phyloP scores from a whole-genome alignment of 805 yeast species.

The Naumovozyma dairenensis region DNA sequence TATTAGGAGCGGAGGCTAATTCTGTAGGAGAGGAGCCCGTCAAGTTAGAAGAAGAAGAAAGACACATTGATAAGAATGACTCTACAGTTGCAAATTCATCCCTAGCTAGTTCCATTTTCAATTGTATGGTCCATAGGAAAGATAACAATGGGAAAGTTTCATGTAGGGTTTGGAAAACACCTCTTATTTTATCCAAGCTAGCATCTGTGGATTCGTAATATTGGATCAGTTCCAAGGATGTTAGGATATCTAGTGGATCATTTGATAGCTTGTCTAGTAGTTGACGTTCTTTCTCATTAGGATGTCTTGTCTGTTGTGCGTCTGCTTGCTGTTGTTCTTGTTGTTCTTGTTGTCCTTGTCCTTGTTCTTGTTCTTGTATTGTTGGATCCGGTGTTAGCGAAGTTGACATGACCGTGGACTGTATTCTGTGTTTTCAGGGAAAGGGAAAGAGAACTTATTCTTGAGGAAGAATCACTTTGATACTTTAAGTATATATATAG shows the following conservation, averaged over 20 bases:
- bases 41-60: constrained; percentile 34
- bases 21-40: too few species aligned
- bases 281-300: constrained; percentile 44
- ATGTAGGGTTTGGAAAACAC: constrained; percentile 51
- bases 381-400: too few species aligned
- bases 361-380: too few species aligned
- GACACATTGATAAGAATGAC: constrained; percentile 50
- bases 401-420: too few species aligned
- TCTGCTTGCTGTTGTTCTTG: too few species aligned
- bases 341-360: too few species aligned
- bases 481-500: too few species aligned
- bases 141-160: constrained; percentile 58
- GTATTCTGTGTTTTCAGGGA: too few species aligned
- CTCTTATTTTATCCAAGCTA: constrained; percentile 51
- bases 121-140: constrained; percentile 65
- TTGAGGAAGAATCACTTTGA: too few species aligned
- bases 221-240: constrained; percentile 49
- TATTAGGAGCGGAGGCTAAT: too few species aligned
- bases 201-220: constrained; percentile 32
- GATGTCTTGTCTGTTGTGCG: too few species aligned
- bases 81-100: constrained; percentile 63
- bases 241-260: constrained; percentile 42
- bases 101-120: constrained; percentile 51
- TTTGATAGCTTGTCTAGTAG: constrained; percentile 43
- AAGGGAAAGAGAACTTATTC: too few species aligned